Percentiles rank a stretch among this genome's conserved stretches.
Evolutionary conservation across 371 early-diverging fungal species (phyloP).

Genomic region (Syncephalis plumigaleata): DNA sequence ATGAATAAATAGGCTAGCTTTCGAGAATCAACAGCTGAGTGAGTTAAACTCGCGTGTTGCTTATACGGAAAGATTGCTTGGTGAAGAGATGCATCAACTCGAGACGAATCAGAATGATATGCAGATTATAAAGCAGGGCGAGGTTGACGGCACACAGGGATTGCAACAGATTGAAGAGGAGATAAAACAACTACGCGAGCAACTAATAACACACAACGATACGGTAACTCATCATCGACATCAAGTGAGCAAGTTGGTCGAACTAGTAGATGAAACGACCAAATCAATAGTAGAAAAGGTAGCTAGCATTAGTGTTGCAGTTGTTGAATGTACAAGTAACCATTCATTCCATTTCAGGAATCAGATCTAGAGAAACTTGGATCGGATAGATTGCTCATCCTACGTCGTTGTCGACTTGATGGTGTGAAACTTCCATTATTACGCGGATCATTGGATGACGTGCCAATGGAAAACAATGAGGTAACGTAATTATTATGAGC

Average conservation of each 20-base stretch:
- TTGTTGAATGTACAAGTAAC: too few relatives aligned
- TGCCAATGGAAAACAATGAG: constrained; percentile 37
- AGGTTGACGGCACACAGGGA: background rate
- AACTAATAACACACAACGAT: constrained; percentile 13
- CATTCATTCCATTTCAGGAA: constrained; percentile 15
- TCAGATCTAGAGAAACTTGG: constrained; percentile 52
- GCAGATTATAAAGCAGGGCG: constrained; percentile 16
- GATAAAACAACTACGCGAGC: constrained; percentile 35
- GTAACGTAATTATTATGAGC: too few relatives aligned
- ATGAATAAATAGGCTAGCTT: constrained; percentile 18
- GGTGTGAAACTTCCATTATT: constrained; percentile 70
- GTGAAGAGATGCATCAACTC: constrained; percentile 7
- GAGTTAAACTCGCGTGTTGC: constrained; percentile 38
- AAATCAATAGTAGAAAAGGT: constrained; percentile 9
- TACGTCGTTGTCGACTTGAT: constrained; percentile 80
- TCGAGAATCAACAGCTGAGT: constrained; percentile 57
- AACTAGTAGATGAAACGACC: constrained; percentile 21
- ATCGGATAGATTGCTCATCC: constrained; percentile 57
- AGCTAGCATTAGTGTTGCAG: too few relatives aligned
- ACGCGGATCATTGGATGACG: constrained; percentile 43
- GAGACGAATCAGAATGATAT: constrained; percentile 13
- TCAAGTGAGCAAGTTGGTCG: constrained; percentile 13
- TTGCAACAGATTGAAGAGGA: constrained; percentile 21
- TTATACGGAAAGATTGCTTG: constrained; percentile 14
- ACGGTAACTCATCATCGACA: constrained; percentile 19